Evolutionary conservation across 345 rosid species (phyloP).

Genomic region (Boechera stricta): DNA sequence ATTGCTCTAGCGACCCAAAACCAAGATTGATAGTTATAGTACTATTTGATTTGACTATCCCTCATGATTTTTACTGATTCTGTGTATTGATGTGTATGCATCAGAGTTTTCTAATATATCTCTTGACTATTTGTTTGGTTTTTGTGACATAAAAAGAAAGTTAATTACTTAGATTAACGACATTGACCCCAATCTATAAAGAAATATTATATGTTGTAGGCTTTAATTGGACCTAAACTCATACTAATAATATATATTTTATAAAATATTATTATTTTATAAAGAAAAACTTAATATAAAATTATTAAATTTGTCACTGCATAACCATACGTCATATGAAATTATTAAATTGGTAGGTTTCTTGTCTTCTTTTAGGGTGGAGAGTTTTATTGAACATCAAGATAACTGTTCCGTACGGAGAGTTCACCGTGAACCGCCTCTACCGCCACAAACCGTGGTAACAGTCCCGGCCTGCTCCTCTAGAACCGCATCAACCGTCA

Average conservation of each 20-base stretch:
- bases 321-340: slow-evolving; percentile 47
- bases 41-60: slow-evolving; percentile 44
- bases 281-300: slow-evolving; percentile 4
- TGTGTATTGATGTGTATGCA: slow-evolving; percentile 32
- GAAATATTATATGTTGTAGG: neutral
- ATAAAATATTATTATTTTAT: neutral
- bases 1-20: slow-evolving; percentile 18
- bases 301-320: slow-evolving; percentile 41
- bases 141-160: slow-evolving; percentile 8
- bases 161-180: slow-evolving; percentile 15
- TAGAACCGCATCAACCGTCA: slow-evolving; percentile 74
- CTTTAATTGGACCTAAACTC: slow-evolving; percentile 35
- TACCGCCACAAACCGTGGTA: slow-evolving; percentile 48
- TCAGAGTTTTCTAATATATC: slow-evolving; percentile 14
- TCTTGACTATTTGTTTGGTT: slow-evolving; percentile 30
- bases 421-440: slow-evolving; percentile 54
- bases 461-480: slow-evolving; percentile 66
- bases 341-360: slow-evolving; percentile 15
- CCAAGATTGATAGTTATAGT: slow-evolving; percentile 27
- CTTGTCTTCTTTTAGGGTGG: slow-evolving; percentile 57
- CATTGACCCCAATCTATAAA: slow-evolving; percentile 35
- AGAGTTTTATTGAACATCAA: slow-evolving; percentile 91
- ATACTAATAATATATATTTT: slow-evolving; percentile 14
- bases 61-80: slow-evolving; percentile 37
- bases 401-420: slow-evolving; percentile 67